Conservation (phyloP, 768 basidiomycete genomes). For the Boletus pseudopeckii region DNA sequence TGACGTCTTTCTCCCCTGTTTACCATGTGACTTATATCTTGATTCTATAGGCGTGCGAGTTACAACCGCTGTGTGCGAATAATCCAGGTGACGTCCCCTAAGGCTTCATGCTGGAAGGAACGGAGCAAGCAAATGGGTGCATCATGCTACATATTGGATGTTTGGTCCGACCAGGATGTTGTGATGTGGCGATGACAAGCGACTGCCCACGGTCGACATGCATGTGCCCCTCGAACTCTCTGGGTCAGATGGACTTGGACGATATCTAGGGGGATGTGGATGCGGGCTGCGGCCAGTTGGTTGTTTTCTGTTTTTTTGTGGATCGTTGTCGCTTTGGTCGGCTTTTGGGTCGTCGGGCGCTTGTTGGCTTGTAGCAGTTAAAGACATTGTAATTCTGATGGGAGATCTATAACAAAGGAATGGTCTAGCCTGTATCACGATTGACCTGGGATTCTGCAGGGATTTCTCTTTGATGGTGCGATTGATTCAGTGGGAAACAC, state of each 20-base stretch:
- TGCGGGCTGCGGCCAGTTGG: slow-evolving; percentile 4
- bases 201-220: slow-evolving; percentile 2
- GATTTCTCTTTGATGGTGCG: too few relatives aligned
- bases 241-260: background rate
- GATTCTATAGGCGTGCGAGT: too few relatives aligned
- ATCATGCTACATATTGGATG: too few relatives aligned
- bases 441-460: background rate
- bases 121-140: too few relatives aligned
- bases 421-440: background rate
- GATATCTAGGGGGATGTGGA: background rate
- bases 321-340: background rate
- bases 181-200: background rate
- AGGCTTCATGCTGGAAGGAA: too few relatives aligned
- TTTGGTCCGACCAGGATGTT: too few relatives aligned
- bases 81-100: too few relatives aligned
- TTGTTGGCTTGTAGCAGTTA: background rate
- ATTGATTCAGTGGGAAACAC: too few relatives aligned
- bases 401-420: background rate
- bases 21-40: too few relatives aligned
- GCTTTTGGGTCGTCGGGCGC: too few relatives aligned
- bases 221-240: background rate
- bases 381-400: background rate
- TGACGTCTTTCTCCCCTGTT: too few relatives aligned
- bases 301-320: background rate
- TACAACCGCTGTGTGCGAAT: too few relatives aligned